A percentile compares a stretch with the other conserved stretches of the same genome.
Evolutionary conservation across 2,329 filamentous ascomycete genomes (phyloP).

Genomic region (Pyrenophora graminea): DNA sequence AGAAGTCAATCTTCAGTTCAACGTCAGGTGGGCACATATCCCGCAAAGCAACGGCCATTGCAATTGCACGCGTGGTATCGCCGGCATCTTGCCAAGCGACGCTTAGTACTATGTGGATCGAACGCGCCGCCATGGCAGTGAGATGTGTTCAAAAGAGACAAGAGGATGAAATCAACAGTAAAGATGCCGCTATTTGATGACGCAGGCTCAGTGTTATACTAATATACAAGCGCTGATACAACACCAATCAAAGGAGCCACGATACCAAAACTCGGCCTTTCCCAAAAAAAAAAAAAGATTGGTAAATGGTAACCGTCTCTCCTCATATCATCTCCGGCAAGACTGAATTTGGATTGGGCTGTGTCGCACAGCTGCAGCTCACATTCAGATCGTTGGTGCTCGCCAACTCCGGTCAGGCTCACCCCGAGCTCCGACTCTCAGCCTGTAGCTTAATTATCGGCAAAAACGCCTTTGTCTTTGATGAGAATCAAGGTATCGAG

Average conservation of each 20-base stretch:
- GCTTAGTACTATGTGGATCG: constrained; percentile 34
- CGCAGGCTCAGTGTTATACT: neutral
- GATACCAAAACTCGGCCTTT: neutral
- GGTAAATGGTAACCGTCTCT: constrained; percentile 7
- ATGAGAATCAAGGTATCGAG: neutral
- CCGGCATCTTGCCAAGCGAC: constrained; percentile 43
- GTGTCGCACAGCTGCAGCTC: neutral
- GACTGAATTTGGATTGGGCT: neutral
- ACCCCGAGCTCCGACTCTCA: neutral
- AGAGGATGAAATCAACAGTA: neutral
- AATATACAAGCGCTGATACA: constrained; percentile 2
- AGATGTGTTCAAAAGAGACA: neutral
- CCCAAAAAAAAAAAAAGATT: neutral
- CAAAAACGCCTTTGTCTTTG: neutral
- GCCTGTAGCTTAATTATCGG: neutral
- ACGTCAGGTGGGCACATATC: constrained; percentile 33
- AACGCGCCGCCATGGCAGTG: constrained; percentile 19
- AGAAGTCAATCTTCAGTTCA: constrained; percentile 35
- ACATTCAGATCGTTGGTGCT: neutral
- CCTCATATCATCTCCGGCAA: constrained; percentile 12
- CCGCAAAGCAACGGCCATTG: constrained; percentile 34
- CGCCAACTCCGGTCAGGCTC: neutral
- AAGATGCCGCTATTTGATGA: neutral
- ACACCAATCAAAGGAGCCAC: neutral
- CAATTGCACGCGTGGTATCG: constrained; percentile 39